A percentile compares a stretch with the other conserved stretches of the same genome.
These are phyloP conservation scores for Aspergillus coremiiformis DNA, from an alignment of 495 filamentous ascomycete species.

Conservation along the genomic window DNA sequence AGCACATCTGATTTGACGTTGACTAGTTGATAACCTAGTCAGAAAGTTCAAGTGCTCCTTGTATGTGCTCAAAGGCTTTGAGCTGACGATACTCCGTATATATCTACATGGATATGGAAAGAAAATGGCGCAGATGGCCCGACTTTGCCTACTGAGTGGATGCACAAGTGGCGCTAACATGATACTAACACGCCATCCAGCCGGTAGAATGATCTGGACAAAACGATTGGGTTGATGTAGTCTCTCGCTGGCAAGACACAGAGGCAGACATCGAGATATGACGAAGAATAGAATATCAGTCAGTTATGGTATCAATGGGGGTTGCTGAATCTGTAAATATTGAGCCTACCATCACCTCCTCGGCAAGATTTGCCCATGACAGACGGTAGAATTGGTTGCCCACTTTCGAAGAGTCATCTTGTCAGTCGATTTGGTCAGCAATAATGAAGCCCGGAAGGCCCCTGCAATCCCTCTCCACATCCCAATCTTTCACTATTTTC, in stretches of 20 bases:
- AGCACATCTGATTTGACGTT: neutral
- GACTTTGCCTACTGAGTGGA: neutral
- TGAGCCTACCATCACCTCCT: no score
- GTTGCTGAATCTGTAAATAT: no score
- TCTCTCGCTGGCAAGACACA: neutral
- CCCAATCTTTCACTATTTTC: neutral
- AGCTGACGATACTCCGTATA: neutral
- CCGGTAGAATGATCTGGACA: neutral
- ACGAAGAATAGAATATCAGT: no score
- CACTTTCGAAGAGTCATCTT: neutral
- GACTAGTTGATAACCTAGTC: neutral
- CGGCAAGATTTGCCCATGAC: no score
- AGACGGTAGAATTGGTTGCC: neutral
- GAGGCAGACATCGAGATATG: no score
- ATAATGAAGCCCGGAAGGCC: neutral
- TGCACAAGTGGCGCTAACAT: neutral
- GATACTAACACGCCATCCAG: neutral
- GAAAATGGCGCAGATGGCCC: neutral
- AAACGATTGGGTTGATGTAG: neutral
- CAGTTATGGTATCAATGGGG: no score
- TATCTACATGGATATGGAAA: neutral
- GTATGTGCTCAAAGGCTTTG: neutral
- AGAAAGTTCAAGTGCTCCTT: neutral
- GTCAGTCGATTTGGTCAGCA: neutral
- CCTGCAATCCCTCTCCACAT: neutral